Evolutionary conservation across 805 yeast genomes (phyloP), one percentile per base, ranked within the genome.

Genomic region (Candida ortonii): DNA sequence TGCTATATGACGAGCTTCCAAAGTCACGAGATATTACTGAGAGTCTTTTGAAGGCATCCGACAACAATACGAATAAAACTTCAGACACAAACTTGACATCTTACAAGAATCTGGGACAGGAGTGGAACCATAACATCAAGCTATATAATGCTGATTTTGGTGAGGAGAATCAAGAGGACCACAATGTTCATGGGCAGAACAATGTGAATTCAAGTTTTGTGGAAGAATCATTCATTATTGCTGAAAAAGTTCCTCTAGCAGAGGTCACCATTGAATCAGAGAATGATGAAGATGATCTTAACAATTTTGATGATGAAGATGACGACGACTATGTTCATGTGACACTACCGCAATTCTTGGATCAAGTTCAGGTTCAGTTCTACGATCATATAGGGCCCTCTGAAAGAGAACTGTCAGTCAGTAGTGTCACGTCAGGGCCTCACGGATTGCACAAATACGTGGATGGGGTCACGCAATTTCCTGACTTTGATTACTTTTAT

Each of bases 321-420:
- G 56, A 55, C 22, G 56, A 55, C 22, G 49, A 47, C 18, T 55
- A 57, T 28, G 39, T 49, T 4, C 55, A 55, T 23, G 47, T 55
- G 2, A 37, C 62, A 6, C 39, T 57, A 7, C 46, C 50, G 6
- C 41, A 46, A 4, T 59, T 59, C 29, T 38, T 59, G 20, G 41
- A 43, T 7, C 55, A 56, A 23, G 58, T 56, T 2, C 52, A 52
- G 23, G 60, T 57, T 12, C 55, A 52, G 16, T 59, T 59, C 34
- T 55, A 48, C 39, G 62, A 56, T 30, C 41, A 43, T 19, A 49
- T 57, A 16, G 59, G 57, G 0, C 60, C 61, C 3, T 49, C 57
- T 2, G 61, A 56, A 17, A 40, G 50, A 16, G 60, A 53, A 20
- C 33, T 52, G 14, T 27, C 49, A 3, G 27, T 41, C 5, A 16